Conservation (phyloP, 768 basidiomycete species). For the Suillus decipiens region DNA sequence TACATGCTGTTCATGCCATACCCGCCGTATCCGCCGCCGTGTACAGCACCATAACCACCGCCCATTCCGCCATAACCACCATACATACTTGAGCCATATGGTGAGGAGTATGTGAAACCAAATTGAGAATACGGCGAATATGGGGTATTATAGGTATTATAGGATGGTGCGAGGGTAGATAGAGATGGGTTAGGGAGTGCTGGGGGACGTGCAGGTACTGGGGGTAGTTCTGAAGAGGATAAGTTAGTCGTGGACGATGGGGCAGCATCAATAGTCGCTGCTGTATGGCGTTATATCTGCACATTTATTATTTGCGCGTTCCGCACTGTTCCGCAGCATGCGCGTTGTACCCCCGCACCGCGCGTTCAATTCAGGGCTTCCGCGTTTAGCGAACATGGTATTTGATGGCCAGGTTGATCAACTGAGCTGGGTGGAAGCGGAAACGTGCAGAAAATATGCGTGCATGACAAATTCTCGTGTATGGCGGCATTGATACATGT, state of each 20-base stretch:
- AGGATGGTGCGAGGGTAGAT: conserved; percentile 33
- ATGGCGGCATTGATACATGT: background rate
- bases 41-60: conserved; percentile 34
- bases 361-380: too few species aligned
- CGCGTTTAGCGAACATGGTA: background rate
- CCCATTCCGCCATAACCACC: conserved; percentile 49
- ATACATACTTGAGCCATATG: conserved; percentile 32
- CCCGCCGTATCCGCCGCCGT: conserved; percentile 41
- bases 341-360: too few species aligned
- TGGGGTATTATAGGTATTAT: conserved; percentile 43
- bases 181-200: conserved; percentile 44
- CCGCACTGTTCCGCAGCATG: too few species aligned
- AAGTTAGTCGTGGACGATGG: conserved; percentile 22
- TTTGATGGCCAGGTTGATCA: conserved; percentile 6
- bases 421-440: conserved; percentile 4
- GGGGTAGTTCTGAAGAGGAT: conserved; percentile 37
- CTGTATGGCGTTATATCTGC: conserved; percentile 12
- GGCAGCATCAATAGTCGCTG: conserved; percentile 25
- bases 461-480: background rate
- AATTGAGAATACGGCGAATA: conserved; percentile 46
- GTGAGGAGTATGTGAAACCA: conserved; percentile 35
- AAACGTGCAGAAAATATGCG: background rate
- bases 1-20: conserved; percentile 56
- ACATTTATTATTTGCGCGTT: too few species aligned
- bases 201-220: conserved; percentile 66